Evolutionary conservation across 2,329 filamentous ascomycete genomes (phyloP), one percentile per base, ranked within the genome.

Genomic region (Venturia carpophila): DNA sequence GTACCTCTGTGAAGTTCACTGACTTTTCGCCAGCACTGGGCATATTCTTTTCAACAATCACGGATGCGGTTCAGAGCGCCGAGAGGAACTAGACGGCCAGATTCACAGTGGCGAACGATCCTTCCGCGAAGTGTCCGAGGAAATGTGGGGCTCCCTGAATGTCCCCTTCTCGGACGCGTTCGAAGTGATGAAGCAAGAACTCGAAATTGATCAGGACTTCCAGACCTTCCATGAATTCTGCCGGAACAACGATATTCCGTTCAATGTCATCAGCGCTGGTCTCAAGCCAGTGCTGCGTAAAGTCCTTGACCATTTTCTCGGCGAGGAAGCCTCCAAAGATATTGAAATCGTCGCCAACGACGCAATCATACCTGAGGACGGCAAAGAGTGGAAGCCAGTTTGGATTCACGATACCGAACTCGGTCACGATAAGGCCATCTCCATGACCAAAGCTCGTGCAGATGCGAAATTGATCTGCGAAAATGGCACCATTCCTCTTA

Each of bases 291-390:
- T 89, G 13, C 74, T 89, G 15, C 75, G 83, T 10, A 79, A 77
- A 64, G 86, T 88, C 0, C 78, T 89, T 37, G 85, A 89, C 69
- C 80, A 82, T 17, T 88, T 87, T 75, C 74, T 89, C 4, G 86
- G 87, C 49, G 83, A 86, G 70, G 80, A 86, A 66, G 77, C 79
- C 70, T 82, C 82, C 6, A 74, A 80, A 15, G 79, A 82, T 68
- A 88, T 89, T 69, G 79, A 87, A 61, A 88, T 89, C 68, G 84
- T 89, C 39, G 86, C 87, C 69, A 89, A 89, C 71, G 86, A 88
- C 65, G 86, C 84, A 9, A 74, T 79, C 45, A 87, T 88, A 69
- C 79, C 77, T 4, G 74, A 77, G 13, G 85, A 85, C 0, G 80
- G 78, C 19, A 63, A 56, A 34, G 70, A 79, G 56, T 89, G 86